Conservation (phyloP, 2,329 filamentous ascomycete species). For the Trichoderma endophyticum region DNA sequence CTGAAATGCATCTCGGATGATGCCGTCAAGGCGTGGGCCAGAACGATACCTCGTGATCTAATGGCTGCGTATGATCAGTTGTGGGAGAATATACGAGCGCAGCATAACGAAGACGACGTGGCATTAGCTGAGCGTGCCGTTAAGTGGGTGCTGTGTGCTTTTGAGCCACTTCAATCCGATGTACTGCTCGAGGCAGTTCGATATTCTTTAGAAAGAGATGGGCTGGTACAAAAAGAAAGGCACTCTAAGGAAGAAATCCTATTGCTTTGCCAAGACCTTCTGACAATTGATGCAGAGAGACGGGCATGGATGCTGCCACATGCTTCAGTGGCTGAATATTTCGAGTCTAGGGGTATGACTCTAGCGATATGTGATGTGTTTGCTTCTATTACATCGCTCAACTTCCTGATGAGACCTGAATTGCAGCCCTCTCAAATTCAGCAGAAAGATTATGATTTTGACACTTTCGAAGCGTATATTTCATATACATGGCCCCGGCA, state of each 20-base stretch:
- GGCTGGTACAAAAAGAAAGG: not conserved
- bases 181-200: not conserved
- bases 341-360: not conserved
- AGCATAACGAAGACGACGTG: not conserved
- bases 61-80: conserved; percentile 20
- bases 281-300: not conserved
- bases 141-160: conserved; percentile 3
- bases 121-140: conserved; percentile 11
- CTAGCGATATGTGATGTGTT: not conserved
- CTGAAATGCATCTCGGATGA: conserved; percentile 9
- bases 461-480: not conserved
- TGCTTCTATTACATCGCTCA: not conserved
- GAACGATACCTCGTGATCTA: conserved; percentile 16
- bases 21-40: conserved; percentile 19
- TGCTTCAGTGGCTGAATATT: conserved; percentile 19
- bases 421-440: too few species aligned
- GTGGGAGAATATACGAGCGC: not conserved
- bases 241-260: not conserved
- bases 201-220: not conserved
- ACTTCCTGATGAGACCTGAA: not conserved
- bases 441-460: rapidly evolving
- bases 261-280: conserved; percentile 8
- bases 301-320: conserved; percentile 4
- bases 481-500: not conserved
- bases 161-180: not conserved